These are phyloP conservation scores for Entonaema liquescens DNA, from an alignment of 495 filamentous ascomycete genomes.

Conservation along the genomic window DNA sequence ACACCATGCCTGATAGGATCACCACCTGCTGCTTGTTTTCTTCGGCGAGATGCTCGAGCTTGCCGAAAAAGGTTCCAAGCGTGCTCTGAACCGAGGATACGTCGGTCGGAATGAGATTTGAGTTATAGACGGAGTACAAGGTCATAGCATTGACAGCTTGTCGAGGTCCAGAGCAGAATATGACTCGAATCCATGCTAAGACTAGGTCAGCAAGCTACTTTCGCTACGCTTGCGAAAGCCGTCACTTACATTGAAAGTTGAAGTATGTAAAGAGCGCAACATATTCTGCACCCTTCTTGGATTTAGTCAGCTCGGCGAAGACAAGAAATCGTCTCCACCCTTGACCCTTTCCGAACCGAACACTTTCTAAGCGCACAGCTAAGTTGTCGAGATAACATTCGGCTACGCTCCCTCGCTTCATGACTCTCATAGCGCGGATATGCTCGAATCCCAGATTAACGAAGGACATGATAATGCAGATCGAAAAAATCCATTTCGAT, in stretches of 20 bases:
- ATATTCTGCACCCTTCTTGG: constrained; percentile 89
- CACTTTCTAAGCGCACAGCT: constrained; percentile 81
- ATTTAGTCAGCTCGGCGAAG: constrained; percentile 90
- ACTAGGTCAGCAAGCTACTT: constrained; percentile 16
- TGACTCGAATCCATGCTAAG: constrained; percentile 82
- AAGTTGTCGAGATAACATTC: constrained; percentile 89
- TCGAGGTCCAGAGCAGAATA: constrained; percentile 90
- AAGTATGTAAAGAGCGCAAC: constrained; percentile 94
- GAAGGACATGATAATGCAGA: constrained; percentile 87
- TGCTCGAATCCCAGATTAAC: constrained; percentile 79
- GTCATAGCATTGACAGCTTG: constrained; percentile 90
- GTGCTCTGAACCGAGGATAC: constrained; percentile 66
- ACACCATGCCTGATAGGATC: constrained; percentile 87
- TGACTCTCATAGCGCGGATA: constrained; percentile 77
- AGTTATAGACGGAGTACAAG: constrained; percentile 76
- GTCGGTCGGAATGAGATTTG: constrained; percentile 59
- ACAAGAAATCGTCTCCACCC: constrained; percentile 90
- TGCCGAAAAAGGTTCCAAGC: constrained; percentile 74
- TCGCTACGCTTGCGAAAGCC: background rate
- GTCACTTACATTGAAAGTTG: constrained; percentile 80
- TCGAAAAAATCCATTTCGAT: constrained; percentile 87
- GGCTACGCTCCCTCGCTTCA: constrained; percentile 84
- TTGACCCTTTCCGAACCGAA: constrained; percentile 70
- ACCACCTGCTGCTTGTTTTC: constrained; percentile 79
- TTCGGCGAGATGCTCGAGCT: constrained; percentile 73